phyloP scores from a whole-genome alignment of 2,329 filamentous ascomycete genomes.

The Sporothrix sp. region DNA sequence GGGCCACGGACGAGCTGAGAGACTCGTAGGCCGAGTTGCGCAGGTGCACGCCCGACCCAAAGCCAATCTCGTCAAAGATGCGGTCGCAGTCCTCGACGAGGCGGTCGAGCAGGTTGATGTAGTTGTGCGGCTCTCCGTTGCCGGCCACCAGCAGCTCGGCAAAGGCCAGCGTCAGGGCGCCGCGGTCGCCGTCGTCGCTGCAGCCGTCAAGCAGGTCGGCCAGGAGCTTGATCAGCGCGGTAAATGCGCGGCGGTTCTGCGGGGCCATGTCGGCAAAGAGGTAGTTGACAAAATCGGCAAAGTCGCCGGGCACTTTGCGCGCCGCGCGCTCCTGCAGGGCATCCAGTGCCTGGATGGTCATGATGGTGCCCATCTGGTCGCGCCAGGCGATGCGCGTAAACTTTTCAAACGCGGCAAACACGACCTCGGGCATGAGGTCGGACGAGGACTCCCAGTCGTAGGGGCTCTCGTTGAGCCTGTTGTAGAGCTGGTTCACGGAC shows the following conservation, averaged over 20 bases:
- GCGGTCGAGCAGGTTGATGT: slow-evolving; percentile 80
- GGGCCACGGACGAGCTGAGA: slow-evolving; percentile 44
- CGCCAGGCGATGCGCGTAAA: slow-evolving; percentile 83
- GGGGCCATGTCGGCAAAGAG: slow-evolving; percentile 58
- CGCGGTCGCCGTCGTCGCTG: slow-evolving; percentile 81
- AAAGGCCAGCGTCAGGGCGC: slow-evolving; percentile 79
- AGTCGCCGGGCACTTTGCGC: slow-evolving; percentile 58
- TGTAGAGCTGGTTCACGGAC: slow-evolving; percentile 81
- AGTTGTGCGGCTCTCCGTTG: slow-evolving; percentile 54
- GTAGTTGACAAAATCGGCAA: slow-evolving; percentile 57
- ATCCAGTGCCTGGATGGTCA: slow-evolving; percentile 61
- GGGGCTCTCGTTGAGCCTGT: slow-evolving; percentile 73
- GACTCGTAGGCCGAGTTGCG: slow-evolving; percentile 50
- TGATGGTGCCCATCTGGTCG: slow-evolving; percentile 76
- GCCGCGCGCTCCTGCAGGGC: slow-evolving; percentile 61
- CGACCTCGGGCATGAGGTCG: slow-evolving; percentile 69
- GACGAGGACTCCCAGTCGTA: slow-evolving; percentile 63
- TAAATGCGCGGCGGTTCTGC: slow-evolving; percentile 67
- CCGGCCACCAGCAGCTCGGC: slow-evolving; percentile 75
- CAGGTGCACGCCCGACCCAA: slow-evolving; percentile 33
- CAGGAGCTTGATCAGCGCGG: slow-evolving; percentile 72
- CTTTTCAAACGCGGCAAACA: slow-evolving; percentile 90
- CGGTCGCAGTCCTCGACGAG: slow-evolving; percentile 82
- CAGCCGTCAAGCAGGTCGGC: slow-evolving; percentile 83
- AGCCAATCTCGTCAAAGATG: slow-evolving; percentile 61